A percentile compares a stretch with the other conserved stretches of the same genome.
These are phyloP conservation scores for Deinandra increscens DNA, from an alignment of 129 eudicot genomes.

Conservation along the genomic window DNA sequence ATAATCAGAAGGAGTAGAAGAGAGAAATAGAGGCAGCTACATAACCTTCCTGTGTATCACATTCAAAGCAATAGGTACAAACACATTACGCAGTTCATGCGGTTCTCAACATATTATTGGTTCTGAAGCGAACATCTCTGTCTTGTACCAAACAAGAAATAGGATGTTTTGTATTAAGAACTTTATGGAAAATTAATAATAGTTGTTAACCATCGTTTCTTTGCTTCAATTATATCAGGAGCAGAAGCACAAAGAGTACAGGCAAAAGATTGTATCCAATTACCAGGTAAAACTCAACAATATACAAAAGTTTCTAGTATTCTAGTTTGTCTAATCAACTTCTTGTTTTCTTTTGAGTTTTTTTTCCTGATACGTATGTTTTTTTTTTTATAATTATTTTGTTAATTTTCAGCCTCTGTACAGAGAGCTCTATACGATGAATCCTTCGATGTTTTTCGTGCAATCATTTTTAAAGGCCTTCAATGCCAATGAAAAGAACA, in stretches of 20 bases:
- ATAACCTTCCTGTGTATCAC: too few relatives aligned
- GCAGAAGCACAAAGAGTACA: conserved; percentile 83
- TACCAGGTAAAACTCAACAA: conserved; percentile 58
- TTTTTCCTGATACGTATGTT: not conserved
- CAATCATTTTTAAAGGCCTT: conserved; percentile 74
- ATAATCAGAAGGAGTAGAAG: too few relatives aligned
- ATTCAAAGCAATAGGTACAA: too few relatives aligned
- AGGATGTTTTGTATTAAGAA: not conserved
- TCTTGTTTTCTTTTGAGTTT: not conserved
- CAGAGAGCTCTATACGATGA: conserved; percentile 66
- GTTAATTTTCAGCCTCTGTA: conserved; percentile 65
- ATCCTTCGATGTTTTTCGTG: conserved; percentile 73
- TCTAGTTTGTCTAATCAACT: not conserved
- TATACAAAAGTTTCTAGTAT: not conserved
- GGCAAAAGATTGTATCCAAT: conserved; percentile 83
- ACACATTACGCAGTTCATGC: too few relatives aligned
- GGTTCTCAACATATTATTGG: too few relatives aligned
- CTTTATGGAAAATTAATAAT: not conserved
- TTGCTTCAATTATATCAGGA: conserved; percentile 47
- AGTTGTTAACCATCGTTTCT: not conserved
- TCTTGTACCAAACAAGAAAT: not conserved
- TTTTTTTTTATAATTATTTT: not conserved
- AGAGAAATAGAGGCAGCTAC: too few relatives aligned
- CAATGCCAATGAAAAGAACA: conserved; percentile 45
- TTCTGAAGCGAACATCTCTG: not conserved